Evolutionary conservation across 768 basidiomycete species (phyloP).

Genomic region (Serendipita vermifera): DNA sequence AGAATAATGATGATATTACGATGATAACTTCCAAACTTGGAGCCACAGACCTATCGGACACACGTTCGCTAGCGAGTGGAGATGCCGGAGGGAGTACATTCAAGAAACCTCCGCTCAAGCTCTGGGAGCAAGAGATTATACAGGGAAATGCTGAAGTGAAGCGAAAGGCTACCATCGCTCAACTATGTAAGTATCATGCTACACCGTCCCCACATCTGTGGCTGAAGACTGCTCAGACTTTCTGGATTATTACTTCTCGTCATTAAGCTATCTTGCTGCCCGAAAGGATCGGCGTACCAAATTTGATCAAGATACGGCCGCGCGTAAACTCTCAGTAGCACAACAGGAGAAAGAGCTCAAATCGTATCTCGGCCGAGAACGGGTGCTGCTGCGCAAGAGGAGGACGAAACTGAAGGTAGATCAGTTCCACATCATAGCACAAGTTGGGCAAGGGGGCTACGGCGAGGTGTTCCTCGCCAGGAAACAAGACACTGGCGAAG

Average conservation of each 20-base stretch:
- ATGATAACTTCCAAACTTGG: neutral
- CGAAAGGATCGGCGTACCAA: slow-evolving; percentile 72
- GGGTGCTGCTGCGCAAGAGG: slow-evolving; percentile 82
- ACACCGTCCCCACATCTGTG: slow-evolving; percentile 13
- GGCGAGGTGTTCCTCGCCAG: slow-evolving; percentile 94
- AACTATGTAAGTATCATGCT: slow-evolving; percentile 60
- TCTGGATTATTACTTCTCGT: slow-evolving; percentile 96
- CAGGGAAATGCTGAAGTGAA: slow-evolving; percentile 70
- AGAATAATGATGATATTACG: neutral
- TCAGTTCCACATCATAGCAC: slow-evolving; percentile 96
- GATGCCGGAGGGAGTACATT: slow-evolving; percentile 10
- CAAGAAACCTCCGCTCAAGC: slow-evolving; percentile 28
- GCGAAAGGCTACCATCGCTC: slow-evolving; percentile 92
- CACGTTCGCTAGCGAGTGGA: slow-evolving; percentile 14
- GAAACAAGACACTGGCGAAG: slow-evolving; percentile 89
- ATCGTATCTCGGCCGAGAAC: slow-evolving; percentile 87
- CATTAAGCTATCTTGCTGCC: slow-evolving; percentile 73
- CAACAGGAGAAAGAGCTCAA: slow-evolving; percentile 73
- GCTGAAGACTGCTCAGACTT: slow-evolving; percentile 45
- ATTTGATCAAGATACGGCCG: slow-evolving; percentile 71
- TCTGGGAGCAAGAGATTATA: slow-evolving; percentile 79
- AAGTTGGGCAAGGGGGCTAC: slow-evolving; percentile 98
- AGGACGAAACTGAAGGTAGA: slow-evolving; percentile 86
- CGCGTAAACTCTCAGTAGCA: slow-evolving; percentile 39
- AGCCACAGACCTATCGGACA: slow-evolving; percentile 10